Base-by-base conservation (phyloP, 352 stramenopile species). In the Blastocystis hominis region DNA sequence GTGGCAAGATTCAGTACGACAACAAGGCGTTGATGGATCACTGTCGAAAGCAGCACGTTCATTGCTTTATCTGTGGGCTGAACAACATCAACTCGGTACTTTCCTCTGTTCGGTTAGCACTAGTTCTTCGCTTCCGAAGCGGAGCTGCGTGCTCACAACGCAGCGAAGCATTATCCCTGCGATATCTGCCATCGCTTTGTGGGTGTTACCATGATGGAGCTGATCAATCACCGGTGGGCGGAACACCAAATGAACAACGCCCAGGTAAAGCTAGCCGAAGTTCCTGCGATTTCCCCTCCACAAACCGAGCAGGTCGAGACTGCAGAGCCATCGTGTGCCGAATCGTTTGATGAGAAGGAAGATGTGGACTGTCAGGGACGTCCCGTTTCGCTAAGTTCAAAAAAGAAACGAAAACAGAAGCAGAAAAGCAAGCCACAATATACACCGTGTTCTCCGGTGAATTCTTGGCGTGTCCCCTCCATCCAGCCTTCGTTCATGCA, bases 31-130 rank as follows among this genome's bases (percentile, higher is more conserved):
- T 84, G 17, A n/a, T 84, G 2, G 17, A 34, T 53, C 72, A 84
- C 3, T 84, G 72, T 63, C n/a, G 72, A 24, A 38, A 56, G 20
- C 3, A 84, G 10, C 72, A 84, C 44, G 44, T 84, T 9, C 72
- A 84, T 44, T 84, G 72, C 44, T 84, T 84, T 44, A 56, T 84
- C 20, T 84, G 72, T 40, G 72, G 72, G 5, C 34, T 84, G 10
- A 84, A 84, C 56, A 59, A 84, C 42, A 46, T 50, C n/a, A 53
- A 34, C 10, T 20, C 44, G 7, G 72, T 84, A 17, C 50, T 15
- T 10, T 15, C 38, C 30, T 24, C 17, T 3, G 40, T 5, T 2
- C 6, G 34, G 10, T 17, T 4, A 34, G 24, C 3, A 84, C 0
- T 84, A 84, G 72, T 84, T 64, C 56, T 84, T 64, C 44, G 3